These are phyloP conservation scores for Hyphopichia burtonii DNA, from an alignment of 1,139 yeast species.

Conservation along the genomic window DNA sequence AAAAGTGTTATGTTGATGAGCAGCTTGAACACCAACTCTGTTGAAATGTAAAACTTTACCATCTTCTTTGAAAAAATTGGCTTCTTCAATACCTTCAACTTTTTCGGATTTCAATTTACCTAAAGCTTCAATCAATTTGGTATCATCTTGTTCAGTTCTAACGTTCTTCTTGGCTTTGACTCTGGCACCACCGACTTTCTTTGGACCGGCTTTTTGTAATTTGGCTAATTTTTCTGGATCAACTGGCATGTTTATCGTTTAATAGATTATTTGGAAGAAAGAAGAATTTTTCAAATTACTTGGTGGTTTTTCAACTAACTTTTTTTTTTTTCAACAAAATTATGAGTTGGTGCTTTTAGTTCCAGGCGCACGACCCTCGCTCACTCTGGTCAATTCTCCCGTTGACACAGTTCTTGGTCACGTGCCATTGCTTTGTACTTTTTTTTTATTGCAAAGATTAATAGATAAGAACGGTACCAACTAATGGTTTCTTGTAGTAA, in stretches of 20 bases:
- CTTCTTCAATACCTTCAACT: conserved; percentile 89
- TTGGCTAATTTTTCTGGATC: conserved; percentile 87
- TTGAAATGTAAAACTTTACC: conserved; percentile 95
- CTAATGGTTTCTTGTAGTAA: too few relatives aligned
- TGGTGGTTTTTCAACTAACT: not conserved
- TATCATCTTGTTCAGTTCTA: conserved; percentile 76
- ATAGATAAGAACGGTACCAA: too few relatives aligned
- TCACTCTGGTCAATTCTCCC: too few relatives aligned
- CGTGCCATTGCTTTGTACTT: too few relatives aligned
- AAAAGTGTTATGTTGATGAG: conserved; percentile 87
- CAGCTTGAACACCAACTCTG: conserved; percentile 93
- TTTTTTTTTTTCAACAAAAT: not conserved
- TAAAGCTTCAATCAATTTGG: conserved; percentile 87
- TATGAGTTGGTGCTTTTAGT: too few relatives aligned
- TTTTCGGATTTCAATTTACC: conserved; percentile 89
- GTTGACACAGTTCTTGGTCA: too few relatives aligned
- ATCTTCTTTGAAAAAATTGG: conserved; percentile 95
- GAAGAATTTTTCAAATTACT: conserved; percentile 1
- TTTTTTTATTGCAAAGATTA: too few relatives aligned
- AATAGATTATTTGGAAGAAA: not conserved
- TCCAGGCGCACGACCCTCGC: too few relatives aligned
- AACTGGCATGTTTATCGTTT: conserved; percentile 58
- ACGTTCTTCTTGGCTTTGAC: conserved; percentile 69
- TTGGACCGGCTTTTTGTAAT: conserved; percentile 69
- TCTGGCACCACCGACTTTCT: conserved; percentile 90